Conservation (phyloP, 83 land plant species). For the Picea abies region DNA sequence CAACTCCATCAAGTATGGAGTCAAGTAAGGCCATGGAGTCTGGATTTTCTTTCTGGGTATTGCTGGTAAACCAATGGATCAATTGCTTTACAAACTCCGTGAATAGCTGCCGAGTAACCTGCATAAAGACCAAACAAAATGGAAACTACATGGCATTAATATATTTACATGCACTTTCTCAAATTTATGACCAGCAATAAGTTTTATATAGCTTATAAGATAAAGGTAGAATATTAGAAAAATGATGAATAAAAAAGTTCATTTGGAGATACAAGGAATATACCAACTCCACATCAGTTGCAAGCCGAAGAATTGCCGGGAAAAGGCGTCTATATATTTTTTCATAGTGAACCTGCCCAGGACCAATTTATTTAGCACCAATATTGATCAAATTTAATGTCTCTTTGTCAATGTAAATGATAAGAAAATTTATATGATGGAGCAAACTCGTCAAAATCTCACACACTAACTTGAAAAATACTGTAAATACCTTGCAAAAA, state of each 20-base stretch:
- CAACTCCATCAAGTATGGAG: slow-evolving; percentile 55
- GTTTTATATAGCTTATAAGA: background rate
- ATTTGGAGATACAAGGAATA: background rate
- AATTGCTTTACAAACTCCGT: slow-evolving; percentile 40
- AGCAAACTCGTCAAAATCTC: no score
- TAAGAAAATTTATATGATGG: no score
- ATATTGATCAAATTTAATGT: no score
- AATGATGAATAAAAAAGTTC: background rate
- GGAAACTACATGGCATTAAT: background rate
- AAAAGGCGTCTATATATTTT: slow-evolving; percentile 41
- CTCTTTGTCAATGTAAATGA: no score
- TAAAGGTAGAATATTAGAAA: background rate
- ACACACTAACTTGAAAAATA: no score
- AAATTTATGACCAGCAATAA: background rate
- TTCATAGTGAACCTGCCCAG: slow-evolving; percentile 36
- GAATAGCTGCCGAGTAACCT: slow-evolving; percentile 55
- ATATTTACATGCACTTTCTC: background rate
- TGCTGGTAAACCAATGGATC: slow-evolving; percentile 57
- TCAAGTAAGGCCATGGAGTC: slow-evolving; percentile 59
- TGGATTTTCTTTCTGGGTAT: slow-evolving; percentile 54
- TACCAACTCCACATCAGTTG: slow-evolving; percentile 57
- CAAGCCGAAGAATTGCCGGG: slow-evolving; percentile 45
- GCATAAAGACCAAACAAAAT: background rate
- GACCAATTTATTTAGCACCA: no score
- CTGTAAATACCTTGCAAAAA: background rate